Evolutionary conservation across 2,329 filamentous ascomycete genomes (phyloP).

Genomic region (Diaporthe sp.): DNA sequence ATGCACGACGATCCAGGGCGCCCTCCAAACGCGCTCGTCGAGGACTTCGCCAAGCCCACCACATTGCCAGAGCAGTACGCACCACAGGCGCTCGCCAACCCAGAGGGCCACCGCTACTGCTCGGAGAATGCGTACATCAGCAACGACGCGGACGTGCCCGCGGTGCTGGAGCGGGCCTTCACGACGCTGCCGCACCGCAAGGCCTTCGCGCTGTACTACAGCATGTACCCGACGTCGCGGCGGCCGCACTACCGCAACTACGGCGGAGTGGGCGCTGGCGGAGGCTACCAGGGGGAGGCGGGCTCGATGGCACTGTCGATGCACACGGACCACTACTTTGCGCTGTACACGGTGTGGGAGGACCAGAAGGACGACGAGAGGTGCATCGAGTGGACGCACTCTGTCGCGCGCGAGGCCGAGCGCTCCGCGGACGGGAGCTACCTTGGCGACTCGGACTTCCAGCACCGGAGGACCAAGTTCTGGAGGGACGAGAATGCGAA

Average conservation of each 20-base stretch:
- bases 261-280: too few relatives aligned
- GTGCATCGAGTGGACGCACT: conserved; percentile 59
- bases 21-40: conserved; percentile 52
- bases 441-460: conserved; percentile 67
- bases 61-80: conserved; percentile 56
- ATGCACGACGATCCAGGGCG: conserved; percentile 50
- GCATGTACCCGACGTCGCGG: conserved; percentile 62
- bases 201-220: conserved; percentile 62
- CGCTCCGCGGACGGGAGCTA: conserved; percentile 61
- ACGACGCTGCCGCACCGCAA: conserved; percentile 59
- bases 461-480: conserved; percentile 58
- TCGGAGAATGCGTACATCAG: conserved; percentile 64
- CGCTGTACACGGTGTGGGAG: conserved; percentile 65
- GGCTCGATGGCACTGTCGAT: conserved; percentile 64
- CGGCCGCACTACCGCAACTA: conserved; percentile 44
- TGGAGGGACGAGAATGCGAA: conserved; percentile 59
- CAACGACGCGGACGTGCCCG: conserved; percentile 59
- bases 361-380: conserved; percentile 56
- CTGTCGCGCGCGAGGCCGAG: conserved; percentile 55
- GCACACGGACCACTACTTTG: conserved; percentile 69
- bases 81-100: conserved; percentile 60
- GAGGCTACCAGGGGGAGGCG: conserved; percentile 46
- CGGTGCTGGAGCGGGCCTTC: conserved; percentile 60
- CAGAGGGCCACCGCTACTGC: conserved; percentile 61
- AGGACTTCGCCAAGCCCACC: conserved; percentile 56